Evolutionary conservation across 176 grass and related monocot genomes (phyloP).

Genomic region (Carex scoparia): DNA sequence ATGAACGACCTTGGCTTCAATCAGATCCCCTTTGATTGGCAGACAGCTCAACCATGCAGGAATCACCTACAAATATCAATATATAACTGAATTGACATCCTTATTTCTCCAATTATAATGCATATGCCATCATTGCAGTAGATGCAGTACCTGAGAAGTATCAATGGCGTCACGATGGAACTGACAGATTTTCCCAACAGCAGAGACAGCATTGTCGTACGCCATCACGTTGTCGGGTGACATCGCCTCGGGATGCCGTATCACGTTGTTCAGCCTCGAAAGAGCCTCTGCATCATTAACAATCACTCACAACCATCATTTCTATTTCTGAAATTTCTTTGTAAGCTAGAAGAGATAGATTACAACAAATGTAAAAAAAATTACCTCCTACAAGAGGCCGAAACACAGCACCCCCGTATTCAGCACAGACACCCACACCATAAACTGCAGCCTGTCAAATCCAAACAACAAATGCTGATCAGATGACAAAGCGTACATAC

Average conservation of each 20-base stretch:
- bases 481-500: not conserved
- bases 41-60: constrained; percentile 86
- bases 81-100: constrained; percentile 11
- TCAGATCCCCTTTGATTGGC: constrained; percentile 93
- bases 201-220: constrained; percentile 96
- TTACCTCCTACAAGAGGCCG: constrained; percentile 91
- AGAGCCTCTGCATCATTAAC: constrained; percentile 57
- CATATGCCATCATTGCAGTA: not conserved
- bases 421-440: constrained; percentile 94
- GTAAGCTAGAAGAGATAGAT: not conserved
- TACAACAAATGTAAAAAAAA: not conserved
- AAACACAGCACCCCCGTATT: constrained; percentile 80
- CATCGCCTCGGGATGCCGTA: constrained; percentile 69
- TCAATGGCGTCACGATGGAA: constrained; percentile 80
- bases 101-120: not conserved
- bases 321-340: not conserved
- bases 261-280: constrained; percentile 85
- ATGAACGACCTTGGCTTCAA: constrained; percentile 97
- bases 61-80: constrained; percentile 49
- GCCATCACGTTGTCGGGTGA: constrained; percentile 84
- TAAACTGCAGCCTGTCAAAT: constrained; percentile 82
- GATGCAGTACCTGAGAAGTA: constrained; percentile 56
- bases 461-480: not conserved
- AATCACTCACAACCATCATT: not conserved
- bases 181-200: constrained; percentile 91